Evolutionary conservation across 805 yeast species (phyloP), one percentile per base, ranked within the genome.

Genomic region (Tetrapisispora iriomotensis): DNA sequence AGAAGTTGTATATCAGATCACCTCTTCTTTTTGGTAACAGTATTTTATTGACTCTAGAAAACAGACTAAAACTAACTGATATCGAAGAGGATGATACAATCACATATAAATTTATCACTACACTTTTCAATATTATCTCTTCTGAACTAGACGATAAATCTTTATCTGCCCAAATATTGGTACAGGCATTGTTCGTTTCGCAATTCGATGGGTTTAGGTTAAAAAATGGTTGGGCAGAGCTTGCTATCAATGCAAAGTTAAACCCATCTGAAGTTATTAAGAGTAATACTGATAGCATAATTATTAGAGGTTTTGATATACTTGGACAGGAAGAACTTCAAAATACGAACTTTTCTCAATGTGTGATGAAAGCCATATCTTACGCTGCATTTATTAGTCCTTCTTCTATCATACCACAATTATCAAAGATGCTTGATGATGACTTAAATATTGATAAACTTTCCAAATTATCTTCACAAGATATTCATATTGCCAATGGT

Each of bases 191-290:
- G 14, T 54, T 75, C 19, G 45, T 71, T 6, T 48, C 71, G 14
- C 82, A 79, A 49, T 68, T 66, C 42, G 36, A 49, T 2, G 38
- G 48, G 2, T 54, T 74, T n/a, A 46, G 59, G 33, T 41, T 58
- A 45, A 62, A 66, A 54, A 62, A 72, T 43, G 79, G 81, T 1
- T 90, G 97, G 97, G 81, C 86, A 25, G 82, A 82, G 0, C 60
- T 86, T 30, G 77, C 77, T 27, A 73, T 79, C 49, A 65, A 73
- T 34, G 71, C 82, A 7, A 53, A 61, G 2, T 50, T 71, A 23
- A 94, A 88, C 54, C 84, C 95, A 2, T 82, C 82, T 13, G 46
- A 49, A 1, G 55, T 85, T 24, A 72, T 81, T 2, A 41, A 52
- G 42, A 44, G 53, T 21, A 39, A 56, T 56, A 49, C 57, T 40